Percentiles rank a stretch among this genome's conserved stretches.
Conservation (phyloP, 306 rosid species). For the Vigna mungo region DNA sequence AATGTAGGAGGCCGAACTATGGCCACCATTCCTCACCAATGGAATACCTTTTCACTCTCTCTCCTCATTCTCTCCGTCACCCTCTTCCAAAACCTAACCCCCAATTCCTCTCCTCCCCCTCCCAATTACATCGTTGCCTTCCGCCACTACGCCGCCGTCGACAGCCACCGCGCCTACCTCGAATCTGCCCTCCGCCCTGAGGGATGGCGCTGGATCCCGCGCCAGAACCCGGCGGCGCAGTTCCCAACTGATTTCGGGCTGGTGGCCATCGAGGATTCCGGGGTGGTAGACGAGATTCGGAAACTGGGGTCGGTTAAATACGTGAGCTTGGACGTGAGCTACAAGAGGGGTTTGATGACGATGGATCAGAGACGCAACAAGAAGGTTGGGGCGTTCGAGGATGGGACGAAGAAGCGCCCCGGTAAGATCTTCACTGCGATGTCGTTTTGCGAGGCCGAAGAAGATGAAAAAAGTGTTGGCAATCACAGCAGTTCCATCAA, state of each 20-base stretch:
- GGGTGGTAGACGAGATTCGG: conserved; percentile 57
- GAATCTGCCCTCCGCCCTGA: conserved; percentile 54
- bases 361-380: conserved; percentile 35
- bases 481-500: conserved; percentile 57
- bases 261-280: conserved; percentile 66
- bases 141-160: conserved; percentile 58
- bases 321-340: conserved; percentile 74
- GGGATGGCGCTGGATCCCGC: conserved; percentile 90
- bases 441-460: conserved; percentile 73
- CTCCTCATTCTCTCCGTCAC: conserved; percentile 48
- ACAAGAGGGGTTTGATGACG: conserved; percentile 57
- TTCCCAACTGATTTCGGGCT: conserved; percentile 90
- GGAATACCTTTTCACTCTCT: conserved; percentile 37
- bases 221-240: conserved; percentile 76
- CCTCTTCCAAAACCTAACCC: conserved; percentile 55
- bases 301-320: conserved; percentile 71
- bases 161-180: conserved; percentile 68
- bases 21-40: conserved; percentile 34
- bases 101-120: conserved; percentile 15
- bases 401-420: conserved; percentile 86
- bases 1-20: conserved; percentile 39
- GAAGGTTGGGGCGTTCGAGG: conserved; percentile 65
- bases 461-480: conserved; percentile 27
- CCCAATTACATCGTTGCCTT: conserved; percentile 81
- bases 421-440: conserved; percentile 88